Base-by-base conservation (phyloP, 441 rosid species). In the Mallotus repandus region DNA sequence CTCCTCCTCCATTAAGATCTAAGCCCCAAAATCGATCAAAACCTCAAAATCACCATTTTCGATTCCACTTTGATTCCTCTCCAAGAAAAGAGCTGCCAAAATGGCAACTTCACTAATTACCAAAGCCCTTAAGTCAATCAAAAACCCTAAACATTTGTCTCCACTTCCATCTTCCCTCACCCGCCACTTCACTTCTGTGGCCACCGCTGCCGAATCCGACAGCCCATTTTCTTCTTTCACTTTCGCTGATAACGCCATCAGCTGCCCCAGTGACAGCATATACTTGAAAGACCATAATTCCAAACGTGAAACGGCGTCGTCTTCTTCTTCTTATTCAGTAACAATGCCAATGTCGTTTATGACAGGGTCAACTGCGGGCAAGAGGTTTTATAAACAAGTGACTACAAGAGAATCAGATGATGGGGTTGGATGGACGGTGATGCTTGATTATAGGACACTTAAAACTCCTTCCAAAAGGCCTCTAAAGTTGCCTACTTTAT, bases 381-480 rank as follows among this genome's bases (percentile, higher is more conserved):
- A 83, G 89, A 81, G 94, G 55, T 94, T 96, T 67, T 96, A 92
- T 78, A 63, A 89, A 68, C 79, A 89, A 80, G 99, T 91, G 85
- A 88, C 88, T 6, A 88, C 94, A 45, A 89, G 97, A 80, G 89
- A 83, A 77, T 90, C 97, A 9, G 97, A 94, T 57, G 97, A 96
- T 79, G 98, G 98, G 48, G 86, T 82, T 83, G 97, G 99, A 25
- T 96, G 95, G 93, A 82, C 88, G 11, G 97, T 96, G 77, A 96
- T 96, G 92, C 98, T 96, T 43, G 99, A 96, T 85, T 96, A 92
- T 73, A 79, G 97, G 60, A 96, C 98, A n/a, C 95, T 96, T 0
- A 96, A 89, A 77, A 86, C 96, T 0, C 98, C 99, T 72, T 85
- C 96, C 2, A 96, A 94, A 78, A 82, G 91, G 79, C 85, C 92